A percentile compares a stretch with the other conserved stretches of the same genome.
Evolutionary conservation across 345 rosid species (phyloP).

Genomic region (Kandelia obovata): DNA sequence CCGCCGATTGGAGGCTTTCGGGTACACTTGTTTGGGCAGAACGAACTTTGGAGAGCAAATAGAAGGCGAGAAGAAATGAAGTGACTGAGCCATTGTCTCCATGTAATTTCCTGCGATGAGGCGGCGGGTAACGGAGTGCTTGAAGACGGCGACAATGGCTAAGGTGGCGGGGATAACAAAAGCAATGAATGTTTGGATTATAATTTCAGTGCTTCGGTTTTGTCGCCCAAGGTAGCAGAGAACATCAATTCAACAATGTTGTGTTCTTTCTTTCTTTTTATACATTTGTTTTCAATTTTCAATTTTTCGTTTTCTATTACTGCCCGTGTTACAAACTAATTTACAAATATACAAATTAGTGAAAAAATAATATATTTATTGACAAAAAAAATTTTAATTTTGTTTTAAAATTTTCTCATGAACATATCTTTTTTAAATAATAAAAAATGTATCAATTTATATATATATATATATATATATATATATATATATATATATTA

Average conservation of each 20-base stretch:
- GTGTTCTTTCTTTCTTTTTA: not conserved
- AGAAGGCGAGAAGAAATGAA: slow-evolving; percentile 50
- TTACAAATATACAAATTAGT: too few species aligned
- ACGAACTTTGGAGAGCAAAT: slow-evolving; percentile 35
- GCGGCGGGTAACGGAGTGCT: not conserved
- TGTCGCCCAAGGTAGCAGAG: slow-evolving; percentile 28
- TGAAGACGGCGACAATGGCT: slow-evolving; percentile 4
- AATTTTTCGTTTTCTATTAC: not conserved
- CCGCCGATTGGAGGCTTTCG: slow-evolving; percentile 31
- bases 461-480: too few species aligned
- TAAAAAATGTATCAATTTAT: too few species aligned
- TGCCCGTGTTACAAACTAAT: too few species aligned
- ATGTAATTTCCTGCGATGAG: slow-evolving; percentile 5
- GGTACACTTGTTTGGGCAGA: slow-evolving; percentile 32
- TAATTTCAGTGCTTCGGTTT: slow-evolving; percentile 19
- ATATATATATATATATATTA: too few species aligned
- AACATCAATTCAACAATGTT: not conserved
- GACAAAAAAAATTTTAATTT: too few species aligned
- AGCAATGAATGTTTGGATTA: slow-evolving; percentile 6
- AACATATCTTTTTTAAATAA: too few species aligned
- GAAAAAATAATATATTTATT: too few species aligned
- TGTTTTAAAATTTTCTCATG: too few species aligned
- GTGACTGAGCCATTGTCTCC: slow-evolving; percentile 58
- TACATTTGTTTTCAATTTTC: not conserved
- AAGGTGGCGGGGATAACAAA: not conserved